Evolutionary conservation across 1,139 yeast genomes (phyloP).

Genomic region (Kurtzmaniella quercitrusa): DNA sequence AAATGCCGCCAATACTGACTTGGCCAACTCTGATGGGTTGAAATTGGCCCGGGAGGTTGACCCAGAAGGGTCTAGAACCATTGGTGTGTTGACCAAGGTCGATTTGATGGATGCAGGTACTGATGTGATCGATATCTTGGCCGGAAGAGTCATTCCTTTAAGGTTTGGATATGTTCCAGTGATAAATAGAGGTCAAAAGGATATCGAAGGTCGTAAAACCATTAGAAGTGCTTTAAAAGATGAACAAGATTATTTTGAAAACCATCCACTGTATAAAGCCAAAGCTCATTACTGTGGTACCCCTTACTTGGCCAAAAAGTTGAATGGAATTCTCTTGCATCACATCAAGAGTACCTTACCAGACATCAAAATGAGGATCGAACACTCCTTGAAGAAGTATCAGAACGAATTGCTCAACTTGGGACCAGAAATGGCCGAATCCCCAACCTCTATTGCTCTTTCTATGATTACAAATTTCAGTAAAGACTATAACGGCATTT

Average conservation of each 20-base stretch:
- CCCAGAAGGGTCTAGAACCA: slow-evolving; percentile 94
- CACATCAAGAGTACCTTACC: slow-evolving; percentile 94
- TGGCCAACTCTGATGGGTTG: slow-evolving; percentile 96
- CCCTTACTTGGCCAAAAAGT: slow-evolving; percentile 89
- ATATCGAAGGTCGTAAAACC: slow-evolving; percentile 81
- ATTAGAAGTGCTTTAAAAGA: slow-evolving; percentile 84
- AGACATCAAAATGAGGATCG: slow-evolving; percentile 90
- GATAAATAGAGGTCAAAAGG: slow-evolving; percentile 95
- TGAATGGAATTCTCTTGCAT: slow-evolving; percentile 83
- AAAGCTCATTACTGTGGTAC: slow-evolving; percentile 95
- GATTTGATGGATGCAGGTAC: slow-evolving; percentile 98
- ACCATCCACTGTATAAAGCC: slow-evolving; percentile 72
- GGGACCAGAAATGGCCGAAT: slow-evolving; percentile 83
- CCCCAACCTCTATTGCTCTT: slow-evolving; percentile 86
- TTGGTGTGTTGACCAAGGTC: slow-evolving; percentile 95
- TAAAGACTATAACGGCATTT: slow-evolving; percentile 85
- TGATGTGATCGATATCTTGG: slow-evolving; percentile 94
- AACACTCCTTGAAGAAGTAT: slow-evolving; percentile 74
- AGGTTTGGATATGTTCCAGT: slow-evolving; percentile 97
- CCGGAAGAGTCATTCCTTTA: slow-evolving; percentile 93
- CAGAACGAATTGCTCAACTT: slow-evolving; percentile 71
- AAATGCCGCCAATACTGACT: slow-evolving; percentile 94
- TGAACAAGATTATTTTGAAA: slow-evolving; percentile 73
- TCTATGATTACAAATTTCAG: slow-evolving; percentile 90
- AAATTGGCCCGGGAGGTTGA: slow-evolving; percentile 96